Percentiles rank a stretch among this genome's conserved stretches.
Conservation (phyloP, 208 protist genomes). For the Crithidia sp. region DNA sequence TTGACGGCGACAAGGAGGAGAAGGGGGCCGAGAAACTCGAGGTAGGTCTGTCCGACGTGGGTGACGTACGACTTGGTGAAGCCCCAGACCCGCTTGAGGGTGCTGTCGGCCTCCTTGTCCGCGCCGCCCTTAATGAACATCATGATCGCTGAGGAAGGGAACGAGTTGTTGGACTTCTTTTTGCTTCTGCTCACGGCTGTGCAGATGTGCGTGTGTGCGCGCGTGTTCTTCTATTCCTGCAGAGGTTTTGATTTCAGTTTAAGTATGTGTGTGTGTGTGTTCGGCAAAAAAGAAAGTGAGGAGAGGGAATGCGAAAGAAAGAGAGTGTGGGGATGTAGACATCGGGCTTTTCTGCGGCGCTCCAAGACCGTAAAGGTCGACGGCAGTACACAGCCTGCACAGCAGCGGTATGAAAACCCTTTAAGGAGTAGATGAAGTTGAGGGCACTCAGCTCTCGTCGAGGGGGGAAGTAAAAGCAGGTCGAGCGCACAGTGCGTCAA, state of each 20-base stretch:
- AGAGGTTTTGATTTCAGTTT: not conserved
- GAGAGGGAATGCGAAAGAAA: too few species aligned
- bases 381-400: not conserved
- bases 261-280: conserved; percentile 5
- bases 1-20: conserved; percentile 56
- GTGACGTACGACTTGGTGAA: conserved; percentile 65
- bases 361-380: not conserved
- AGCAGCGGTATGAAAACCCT: not conserved
- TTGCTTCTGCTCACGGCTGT: not conserved
- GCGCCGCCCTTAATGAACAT: conserved; percentile 28
- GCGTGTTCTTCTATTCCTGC: too few species aligned
- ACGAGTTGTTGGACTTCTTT: not conserved
- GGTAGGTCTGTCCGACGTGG: conserved; percentile 51
- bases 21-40: conserved; percentile 60
- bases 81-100: conserved; percentile 23
- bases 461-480: too few species aligned
- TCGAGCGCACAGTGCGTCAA: too few species aligned
- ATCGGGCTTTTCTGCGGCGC: too few species aligned
- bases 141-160: not conserved
- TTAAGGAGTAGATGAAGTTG: too few species aligned
- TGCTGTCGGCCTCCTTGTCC: conserved; percentile 25
- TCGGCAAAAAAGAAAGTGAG: not conserved
- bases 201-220: not conserved
- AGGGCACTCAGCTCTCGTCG: too few species aligned
- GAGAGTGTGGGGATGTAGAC: too few species aligned